Evolutionary conservation across 306 rosid species (phyloP), one percentile per base, ranked within the genome.

Genomic region (Cucurbita maxima): DNA sequence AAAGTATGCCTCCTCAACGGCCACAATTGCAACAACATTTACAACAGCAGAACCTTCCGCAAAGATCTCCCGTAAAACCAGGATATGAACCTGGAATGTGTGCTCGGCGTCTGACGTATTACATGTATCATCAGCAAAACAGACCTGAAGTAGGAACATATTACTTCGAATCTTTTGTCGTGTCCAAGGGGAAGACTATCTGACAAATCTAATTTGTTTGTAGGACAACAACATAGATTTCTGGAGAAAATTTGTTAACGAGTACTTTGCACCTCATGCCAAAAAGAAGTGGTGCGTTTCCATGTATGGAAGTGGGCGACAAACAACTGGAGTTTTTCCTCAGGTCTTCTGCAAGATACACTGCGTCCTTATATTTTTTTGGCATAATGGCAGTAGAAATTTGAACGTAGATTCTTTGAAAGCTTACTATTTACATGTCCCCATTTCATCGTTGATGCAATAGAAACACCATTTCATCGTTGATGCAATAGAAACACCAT

Each of bases 241-340:
- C 82, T 93, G 98, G 98, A 93, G 98, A 75, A 90, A 90, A 85
- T 93, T 93, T 88, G 98, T 93, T 76, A 84, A 89, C 5, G 98
- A 93, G 66, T 93, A 87, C 81, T 93, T 84, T 83, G 98, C 96
- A 53, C 97, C 98, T 25, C 84, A 88, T 86, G 98, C 98, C 74
- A 93, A 83, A 82, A 93, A 93, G 90, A 93, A 93, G 82, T 93
- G 98, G 98, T 93, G 98, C 63, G 97, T 93, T 77, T 93, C 98
- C 61, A 84, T 90, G 96, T 93, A 93, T 80, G 98, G 98, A 77
- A 86, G 90, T 83, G 92, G 96, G 74, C 82, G 97, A 61, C 98
- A 93, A 79, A 88, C 98, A 79, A 86, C 86, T 79, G 98, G 98
- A 74, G 98, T 93, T 83, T 88, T 90, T 74, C 98, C 94, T 78